These are phyloP conservation scores for Mortierella sp. DNA, from an alignment of 371 early-diverging fungal species.

Conservation along the genomic window DNA sequence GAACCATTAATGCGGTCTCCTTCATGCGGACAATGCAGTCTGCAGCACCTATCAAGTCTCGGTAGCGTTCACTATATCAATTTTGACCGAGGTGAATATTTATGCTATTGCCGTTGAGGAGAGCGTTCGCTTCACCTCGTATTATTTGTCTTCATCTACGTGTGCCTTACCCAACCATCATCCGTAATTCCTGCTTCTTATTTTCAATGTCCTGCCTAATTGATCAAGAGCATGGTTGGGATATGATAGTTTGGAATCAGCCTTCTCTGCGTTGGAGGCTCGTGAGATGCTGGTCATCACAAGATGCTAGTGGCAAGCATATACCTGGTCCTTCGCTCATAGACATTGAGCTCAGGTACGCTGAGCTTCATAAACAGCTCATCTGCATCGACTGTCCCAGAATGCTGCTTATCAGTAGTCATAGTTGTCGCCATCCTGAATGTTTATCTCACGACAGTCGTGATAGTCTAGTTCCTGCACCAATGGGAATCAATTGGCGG, in stretches of 20 bases:
- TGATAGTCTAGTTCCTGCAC: too few relatives aligned
- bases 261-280: too few relatives aligned
- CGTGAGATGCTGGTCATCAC: too few relatives aligned
- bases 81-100: not conserved
- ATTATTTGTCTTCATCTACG: not conserved
- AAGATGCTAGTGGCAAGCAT: too few relatives aligned
- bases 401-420: constrained; percentile 5
- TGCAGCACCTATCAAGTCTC: constrained; percentile 86
- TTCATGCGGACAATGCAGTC: constrained; percentile 85
- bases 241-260: too few relatives aligned
- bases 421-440: constrained; percentile 10
- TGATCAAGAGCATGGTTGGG: too few relatives aligned
- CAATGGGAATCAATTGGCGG: too few relatives aligned
- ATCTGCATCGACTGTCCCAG: constrained; percentile 54
- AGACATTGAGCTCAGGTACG: constrained; percentile 59
- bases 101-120: not conserved
- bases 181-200: constrained; percentile 82
- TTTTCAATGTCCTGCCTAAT: constrained; percentile 78
- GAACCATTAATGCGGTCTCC: constrained; percentile 65
- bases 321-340: constrained; percentile 61
- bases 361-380: constrained; percentile 60
- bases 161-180: constrained; percentile 85
- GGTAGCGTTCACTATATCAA: constrained; percentile 79
- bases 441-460: not conserved
- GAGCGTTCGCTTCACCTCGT: not conserved